A percentile compares a stretch with the other conserved stretches of the same genome.
Evolutionary conservation across 2,329 filamentous ascomycete species (phyloP).

Genomic region (Penicillium sp.): DNA sequence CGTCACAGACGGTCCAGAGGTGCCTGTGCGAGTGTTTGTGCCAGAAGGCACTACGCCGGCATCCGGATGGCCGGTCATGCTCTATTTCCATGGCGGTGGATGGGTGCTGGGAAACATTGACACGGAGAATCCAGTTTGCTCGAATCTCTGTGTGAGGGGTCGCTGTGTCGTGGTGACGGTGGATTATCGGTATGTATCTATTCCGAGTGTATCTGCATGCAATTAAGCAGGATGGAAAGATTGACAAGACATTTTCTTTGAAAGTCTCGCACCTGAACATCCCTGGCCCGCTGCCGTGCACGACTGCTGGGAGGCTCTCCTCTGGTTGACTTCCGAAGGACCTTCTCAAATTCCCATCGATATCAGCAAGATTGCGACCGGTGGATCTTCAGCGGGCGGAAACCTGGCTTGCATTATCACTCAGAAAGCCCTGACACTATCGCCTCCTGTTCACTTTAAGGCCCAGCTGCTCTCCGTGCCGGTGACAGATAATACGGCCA

Average conservation of each 20-base stretch:
- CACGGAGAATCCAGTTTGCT: conserved; percentile 50
- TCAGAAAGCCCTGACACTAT: conserved; percentile 41
- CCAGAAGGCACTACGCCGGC: too few species aligned
- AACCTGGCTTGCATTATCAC: conserved; percentile 48
- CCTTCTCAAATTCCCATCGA: conserved; percentile 36
- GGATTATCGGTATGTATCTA: conserved; percentile 43
- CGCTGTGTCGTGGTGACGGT: conserved; percentile 48
- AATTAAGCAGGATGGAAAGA: too few species aligned
- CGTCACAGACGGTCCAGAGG: too few species aligned
- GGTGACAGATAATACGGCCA: conserved; percentile 51
- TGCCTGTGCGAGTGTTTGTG: too few species aligned
- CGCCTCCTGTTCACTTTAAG: conserved; percentile 34
- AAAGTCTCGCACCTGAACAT: conserved; percentile 50
- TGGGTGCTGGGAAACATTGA: conserved; percentile 53
- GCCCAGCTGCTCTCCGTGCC: conserved; percentile 51
- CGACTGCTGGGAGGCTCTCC: conserved; percentile 49
- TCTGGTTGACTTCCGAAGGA: conserved; percentile 40
- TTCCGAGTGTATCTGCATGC: too few species aligned
- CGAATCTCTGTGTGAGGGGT: conserved; percentile 45
- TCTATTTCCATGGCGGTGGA: conserved; percentile 53
- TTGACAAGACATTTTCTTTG: too few species aligned
- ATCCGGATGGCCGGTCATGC: conserved; percentile 49
- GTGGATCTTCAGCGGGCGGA: conserved; percentile 46
- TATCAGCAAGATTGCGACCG: conserved; percentile 39
- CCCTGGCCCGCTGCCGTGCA: conserved; percentile 51